Base-by-base conservation (phyloP, 192 early-diverging fungal species). In the Ambispora gerdemannii region DNA sequence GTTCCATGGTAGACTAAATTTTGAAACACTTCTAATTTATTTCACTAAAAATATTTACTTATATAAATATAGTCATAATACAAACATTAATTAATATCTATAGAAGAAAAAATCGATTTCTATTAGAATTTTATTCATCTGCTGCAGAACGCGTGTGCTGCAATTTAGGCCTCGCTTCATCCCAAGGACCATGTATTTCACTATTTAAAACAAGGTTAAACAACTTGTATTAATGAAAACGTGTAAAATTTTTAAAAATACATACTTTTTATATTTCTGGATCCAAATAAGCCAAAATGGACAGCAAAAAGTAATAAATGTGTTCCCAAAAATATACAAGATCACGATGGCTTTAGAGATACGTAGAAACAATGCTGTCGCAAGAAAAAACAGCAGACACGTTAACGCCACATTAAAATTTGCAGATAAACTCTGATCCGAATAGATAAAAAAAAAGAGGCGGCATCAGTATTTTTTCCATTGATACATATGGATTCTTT, bases 141-240 rank as follows among this genome's bases (percentile, higher is more conserved):
- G 38, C 38, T 10, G 74, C 59, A 7, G 73, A 78, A n/a, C 73
- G 56, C 1, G 73, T 71, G 55, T 80, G 82, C 59, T 87, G 87
- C 0, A 92, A 79, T 53, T 88, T 85, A 8, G 91, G 91, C 10
- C 87, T 76, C 15, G 95, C 96, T 75, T 96, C 94, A 77, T 98
- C 96, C 96, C 96, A 98, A 43, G 96, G 96, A 3, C 96, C 96
- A 71, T 95, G 91, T 32, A 97, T 96, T 77, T 96, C 93, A 77
- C 90, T 92, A 76, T 50, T 17, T 58, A 59, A 17, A 24, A 17
- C 65, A n/a, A 55, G 61, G 35, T 20, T 28, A 24, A 49, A 10
- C 8, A 19, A 11, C n/a, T 59, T 19, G 27, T 69, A 19, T 28
- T 15, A 31, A 35, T 27, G 43, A 55, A 27, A 0, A 22, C 52